Evolutionary conservation across 1,284 basidiomycete species (phyloP).

Genomic region (Cutaneotrichosporon sp.): DNA sequence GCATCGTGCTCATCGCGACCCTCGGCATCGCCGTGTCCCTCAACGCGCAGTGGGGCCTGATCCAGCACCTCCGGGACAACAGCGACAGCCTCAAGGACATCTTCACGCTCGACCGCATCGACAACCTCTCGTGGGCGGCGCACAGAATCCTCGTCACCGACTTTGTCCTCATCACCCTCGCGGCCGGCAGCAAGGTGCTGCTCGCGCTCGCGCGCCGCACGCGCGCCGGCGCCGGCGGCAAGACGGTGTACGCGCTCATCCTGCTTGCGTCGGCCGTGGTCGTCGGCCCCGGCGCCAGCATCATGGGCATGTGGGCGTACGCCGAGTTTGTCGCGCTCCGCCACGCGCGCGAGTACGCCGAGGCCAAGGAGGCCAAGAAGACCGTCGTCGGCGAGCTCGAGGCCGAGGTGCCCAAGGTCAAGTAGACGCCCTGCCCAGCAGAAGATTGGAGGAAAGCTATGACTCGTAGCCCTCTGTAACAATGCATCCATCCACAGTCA

Average conservation of each 20-base stretch:
- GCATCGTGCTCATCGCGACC: conserved; percentile 19
- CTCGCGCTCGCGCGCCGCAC: conserved; percentile 11
- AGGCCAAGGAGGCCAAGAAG: conserved; percentile 11
- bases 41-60: conserved; percentile 7
- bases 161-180: conserved; percentile 12
- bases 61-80: not conserved
- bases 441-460: too few species aligned
- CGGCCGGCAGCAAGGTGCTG: conserved; percentile 10
- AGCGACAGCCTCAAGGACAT: conserved; percentile 7
- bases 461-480: too few species aligned
- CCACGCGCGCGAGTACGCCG: conserved; percentile 11
- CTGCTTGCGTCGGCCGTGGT: conserved; percentile 1
- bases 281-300: conserved; percentile 18
- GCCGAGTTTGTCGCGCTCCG: conserved; percentile 16
- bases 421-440: not conserved
- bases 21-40: conserved; percentile 10
- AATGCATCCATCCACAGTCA: too few species aligned
- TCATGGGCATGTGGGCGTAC: conserved; percentile 21
- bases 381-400: not conserved
- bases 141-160: conserved; percentile 16
- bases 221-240: not conserved
- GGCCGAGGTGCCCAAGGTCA: not conserved
- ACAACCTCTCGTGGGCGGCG: not conserved
- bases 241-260: not conserved
- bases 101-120: not conserved